Evolutionary conservation across 495 filamentous ascomycete genomes (phyloP).

Genomic region (Aspergillus carlsbadensis): DNA sequence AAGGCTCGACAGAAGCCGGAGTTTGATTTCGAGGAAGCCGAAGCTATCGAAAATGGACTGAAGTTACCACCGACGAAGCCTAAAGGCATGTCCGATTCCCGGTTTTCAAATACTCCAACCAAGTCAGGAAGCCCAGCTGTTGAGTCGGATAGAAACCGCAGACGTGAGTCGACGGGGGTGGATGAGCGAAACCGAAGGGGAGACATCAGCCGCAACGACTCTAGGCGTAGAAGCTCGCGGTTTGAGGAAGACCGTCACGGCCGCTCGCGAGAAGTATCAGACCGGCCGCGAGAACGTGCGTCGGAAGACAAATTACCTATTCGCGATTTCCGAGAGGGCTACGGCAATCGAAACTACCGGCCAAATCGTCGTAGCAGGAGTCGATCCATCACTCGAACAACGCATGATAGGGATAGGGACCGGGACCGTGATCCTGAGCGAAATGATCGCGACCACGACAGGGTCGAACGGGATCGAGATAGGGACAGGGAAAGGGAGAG

Average conservation of each 20-base stretch:
- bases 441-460: conserved; percentile 26
- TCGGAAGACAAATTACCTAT: conserved; percentile 33
- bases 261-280: conserved; percentile 35
- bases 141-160: conserved; percentile 20
- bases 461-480: conserved; percentile 23
- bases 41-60: conserved; percentile 47
- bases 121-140: conserved; percentile 30
- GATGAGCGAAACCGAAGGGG: conserved; percentile 34
- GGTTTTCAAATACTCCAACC: conserved; percentile 29
- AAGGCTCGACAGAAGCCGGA: conserved; percentile 59
- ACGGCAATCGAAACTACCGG: conserved; percentile 37
- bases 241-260: conserved; percentile 35
- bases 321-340: conserved; percentile 37
- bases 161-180: conserved; percentile 28
- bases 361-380: conserved; percentile 40
- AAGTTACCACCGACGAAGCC: conserved; percentile 31
- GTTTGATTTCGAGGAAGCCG: conserved; percentile 54
- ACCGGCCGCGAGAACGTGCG: conserved; percentile 36
- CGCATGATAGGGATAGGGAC: conserved; percentile 19
- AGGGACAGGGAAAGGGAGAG: conserved; percentile 16
- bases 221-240: conserved; percentile 31
- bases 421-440: conserved; percentile 27
- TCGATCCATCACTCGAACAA: conserved; percentile 28
- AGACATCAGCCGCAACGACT: conserved; percentile 36
- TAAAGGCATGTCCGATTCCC: conserved; percentile 30